These are phyloP conservation scores for Mycena citricolor DNA, from an alignment of 1,284 basidiomycete species.

Conservation along the genomic window DNA sequence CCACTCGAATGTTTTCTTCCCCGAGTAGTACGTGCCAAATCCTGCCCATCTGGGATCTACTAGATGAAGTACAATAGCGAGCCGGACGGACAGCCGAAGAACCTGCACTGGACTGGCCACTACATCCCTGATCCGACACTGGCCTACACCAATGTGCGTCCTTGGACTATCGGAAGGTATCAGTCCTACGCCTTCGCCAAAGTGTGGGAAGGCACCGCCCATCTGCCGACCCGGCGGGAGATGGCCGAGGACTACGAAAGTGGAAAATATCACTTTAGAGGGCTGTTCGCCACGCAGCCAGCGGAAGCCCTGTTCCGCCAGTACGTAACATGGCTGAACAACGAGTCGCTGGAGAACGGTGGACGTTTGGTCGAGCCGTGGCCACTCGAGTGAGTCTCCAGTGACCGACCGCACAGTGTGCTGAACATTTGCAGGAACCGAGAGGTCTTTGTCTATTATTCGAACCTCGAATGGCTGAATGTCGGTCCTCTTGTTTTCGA, in stretches of 20 bases:
- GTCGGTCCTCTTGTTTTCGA: constrained; percentile 3
- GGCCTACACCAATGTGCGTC: constrained; percentile 25
- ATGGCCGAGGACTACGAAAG: constrained; percentile 20
- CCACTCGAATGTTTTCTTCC: constrained; percentile 22
- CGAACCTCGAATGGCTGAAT: constrained; percentile 25
- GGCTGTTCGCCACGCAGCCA: constrained; percentile 20
- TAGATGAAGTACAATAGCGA: constrained; percentile 4
- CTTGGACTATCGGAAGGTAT: constrained; percentile 24
- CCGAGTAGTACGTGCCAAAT: constrained; percentile 13
- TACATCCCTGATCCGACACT: constrained; percentile 28
- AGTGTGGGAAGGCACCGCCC: constrained; percentile 25
- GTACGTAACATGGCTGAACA: constrained; percentile 28
- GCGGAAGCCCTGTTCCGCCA: constrained; percentile 23
- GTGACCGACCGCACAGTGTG: no score
- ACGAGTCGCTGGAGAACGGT: constrained; percentile 26
- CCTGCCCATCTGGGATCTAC: no score
- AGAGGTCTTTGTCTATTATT: constrained; percentile 27
- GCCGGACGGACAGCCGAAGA: constrained; percentile 10
- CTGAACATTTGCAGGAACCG: constrained; percentile 20
- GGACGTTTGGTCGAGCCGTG: constrained; percentile 26
- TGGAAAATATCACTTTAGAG: constrained; percentile 14
- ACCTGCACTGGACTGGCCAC: constrained; percentile 29
- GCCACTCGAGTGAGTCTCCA: constrained; percentile 22
- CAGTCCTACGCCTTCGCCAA: constrained; percentile 24
- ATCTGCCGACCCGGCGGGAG: constrained; percentile 16